Evolutionary conservation across 192 early-diverging fungal genomes (phyloP), one percentile per base, ranked within the genome.

Genomic region (Coemansia pectinata): DNA sequence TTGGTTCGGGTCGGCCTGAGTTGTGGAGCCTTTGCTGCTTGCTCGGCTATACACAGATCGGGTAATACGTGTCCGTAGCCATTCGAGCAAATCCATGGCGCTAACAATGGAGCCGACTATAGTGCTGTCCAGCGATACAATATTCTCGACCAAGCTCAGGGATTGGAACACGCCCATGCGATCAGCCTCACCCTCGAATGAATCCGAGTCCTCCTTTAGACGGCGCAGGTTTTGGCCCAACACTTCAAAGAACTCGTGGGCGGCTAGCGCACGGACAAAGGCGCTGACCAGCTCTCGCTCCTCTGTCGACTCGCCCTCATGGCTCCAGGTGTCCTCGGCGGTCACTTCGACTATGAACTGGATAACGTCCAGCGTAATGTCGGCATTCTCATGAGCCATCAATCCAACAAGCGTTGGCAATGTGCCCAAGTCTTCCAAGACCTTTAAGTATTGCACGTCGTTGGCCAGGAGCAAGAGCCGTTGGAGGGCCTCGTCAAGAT

Each of bases 311-410:
- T 89, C 70, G 60, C 88, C 81, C 17, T 83, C 76, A 66, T 66
- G 91, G 65, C 53, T 87, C 90, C 71, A 93, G 84, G 59, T 88
- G 65, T 98, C 95, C 69, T 97, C 95, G 71, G 96, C 95, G 10
- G 92, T 95, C 59, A 96, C 83, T 81, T 98, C 96, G 66, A 91
- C 93, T n/a, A 96, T 69, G 10, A 98, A 72, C 70, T 94, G 91
- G 42, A 98, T 86, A 1, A 92, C 88, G 31, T 90, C 89, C 38
- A 96, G 89, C 2, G 87, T 77, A 78, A 99, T 96, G 73, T 99
- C 97, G 17, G 90, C 92, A 80, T 99, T 99, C 53, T 96, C 95
- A 72, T 99, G 97, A 40, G 88, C 84, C 36, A 99, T 70, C 34
- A 98, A 83, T 2, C 88, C 87, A 17, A 95, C 74, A 17, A 97